Evolutionary conservation across 257 asterid species (phyloP).

Genomic region (Cordia subcordata): DNA sequence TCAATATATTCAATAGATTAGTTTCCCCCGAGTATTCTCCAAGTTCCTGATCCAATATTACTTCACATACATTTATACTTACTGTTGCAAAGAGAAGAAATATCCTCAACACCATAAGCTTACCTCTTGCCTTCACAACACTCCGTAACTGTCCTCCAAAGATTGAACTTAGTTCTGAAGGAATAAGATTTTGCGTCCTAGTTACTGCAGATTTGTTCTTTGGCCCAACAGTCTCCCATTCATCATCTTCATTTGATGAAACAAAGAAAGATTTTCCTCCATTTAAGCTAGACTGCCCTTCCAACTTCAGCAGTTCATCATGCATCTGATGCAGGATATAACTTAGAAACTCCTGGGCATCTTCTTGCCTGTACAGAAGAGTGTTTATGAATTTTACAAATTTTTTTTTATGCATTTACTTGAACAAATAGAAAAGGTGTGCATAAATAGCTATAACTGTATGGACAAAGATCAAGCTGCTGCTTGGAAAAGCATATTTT

Average conservation of each 20-base stretch:
- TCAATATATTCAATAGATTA: not conserved
- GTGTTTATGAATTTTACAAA: too few species aligned
- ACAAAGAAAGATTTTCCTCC: slow-evolving; percentile 58
- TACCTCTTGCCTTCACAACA: slow-evolving; percentile 79
- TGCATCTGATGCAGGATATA: slow-evolving; percentile 90
- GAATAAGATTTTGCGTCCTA: slow-evolving; percentile 68
- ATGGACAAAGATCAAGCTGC: too few species aligned
- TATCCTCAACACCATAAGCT: slow-evolving; percentile 8
- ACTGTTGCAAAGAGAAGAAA: not conserved
- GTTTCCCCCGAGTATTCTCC: too few species aligned
- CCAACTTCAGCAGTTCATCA: slow-evolving; percentile 79
- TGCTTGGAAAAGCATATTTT: too few species aligned
- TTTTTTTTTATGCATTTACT: too few species aligned
- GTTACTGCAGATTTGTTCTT: slow-evolving; percentile 96
- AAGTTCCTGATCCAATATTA: too few species aligned
- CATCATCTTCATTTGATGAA: slow-evolving; percentile 80
- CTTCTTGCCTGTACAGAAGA: slow-evolving; percentile 72
- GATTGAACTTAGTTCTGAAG: slow-evolving; percentile 72
- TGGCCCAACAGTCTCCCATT: slow-evolving; percentile 97
- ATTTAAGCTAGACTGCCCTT: slow-evolving; percentile 49
- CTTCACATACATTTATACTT: too few species aligned
- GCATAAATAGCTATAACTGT: too few species aligned
- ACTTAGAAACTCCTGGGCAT: slow-evolving; percentile 88
- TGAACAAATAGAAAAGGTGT: too few species aligned
- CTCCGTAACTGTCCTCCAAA: slow-evolving; percentile 86